A percentile compares a stretch with the other conserved stretches of the same genome.
These are phyloP conservation scores for Lotmaria passim DNA, from an alignment of 208 protist genomes.

Conservation along the genomic window DNA sequence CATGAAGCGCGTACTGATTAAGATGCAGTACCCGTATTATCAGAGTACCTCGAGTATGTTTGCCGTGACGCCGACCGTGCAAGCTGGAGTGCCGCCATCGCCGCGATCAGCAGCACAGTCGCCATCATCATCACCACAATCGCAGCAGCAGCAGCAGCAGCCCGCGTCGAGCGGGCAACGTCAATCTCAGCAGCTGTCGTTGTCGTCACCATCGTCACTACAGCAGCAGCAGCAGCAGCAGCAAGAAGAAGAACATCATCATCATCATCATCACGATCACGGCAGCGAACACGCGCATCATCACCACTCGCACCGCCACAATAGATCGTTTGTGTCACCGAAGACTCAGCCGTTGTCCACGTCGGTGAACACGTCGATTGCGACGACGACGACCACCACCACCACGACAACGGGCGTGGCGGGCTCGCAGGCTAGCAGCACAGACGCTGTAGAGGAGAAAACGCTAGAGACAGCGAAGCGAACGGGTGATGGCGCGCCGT, in stretches of 20 bases:
- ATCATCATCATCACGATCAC: neutral
- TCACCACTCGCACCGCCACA: conserved; percentile 5
- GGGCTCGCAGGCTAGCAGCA: too few species aligned
- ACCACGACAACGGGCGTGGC: neutral
- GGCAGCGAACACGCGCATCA: neutral
- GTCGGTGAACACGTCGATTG: conserved; percentile 9
- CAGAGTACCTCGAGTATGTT: conserved; percentile 35
- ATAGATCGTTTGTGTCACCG: too few species aligned
- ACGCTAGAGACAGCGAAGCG: neutral
- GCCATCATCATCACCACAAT: too few species aligned
- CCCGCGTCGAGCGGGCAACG: too few species aligned
- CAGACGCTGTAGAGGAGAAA: too few species aligned
- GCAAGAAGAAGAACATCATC: too few species aligned
- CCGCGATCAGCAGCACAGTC: too few species aligned
- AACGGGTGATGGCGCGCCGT: neutral
- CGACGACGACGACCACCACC: neutral
- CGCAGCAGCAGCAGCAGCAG: too few species aligned
- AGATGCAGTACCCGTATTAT: conserved; percentile 64
- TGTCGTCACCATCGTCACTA: too few species aligned
- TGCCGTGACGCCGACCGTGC: neutral
- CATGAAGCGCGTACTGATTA: conserved; percentile 55
- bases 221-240: too few species aligned
- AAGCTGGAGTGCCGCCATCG: neutral
- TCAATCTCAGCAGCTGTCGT: too few species aligned
- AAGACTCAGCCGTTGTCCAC: too few species aligned